Evolutionary conservation across 768 basidiomycete species (phyloP), one percentile per base, ranked within the genome.

Genomic region (Suillus paluster): DNA sequence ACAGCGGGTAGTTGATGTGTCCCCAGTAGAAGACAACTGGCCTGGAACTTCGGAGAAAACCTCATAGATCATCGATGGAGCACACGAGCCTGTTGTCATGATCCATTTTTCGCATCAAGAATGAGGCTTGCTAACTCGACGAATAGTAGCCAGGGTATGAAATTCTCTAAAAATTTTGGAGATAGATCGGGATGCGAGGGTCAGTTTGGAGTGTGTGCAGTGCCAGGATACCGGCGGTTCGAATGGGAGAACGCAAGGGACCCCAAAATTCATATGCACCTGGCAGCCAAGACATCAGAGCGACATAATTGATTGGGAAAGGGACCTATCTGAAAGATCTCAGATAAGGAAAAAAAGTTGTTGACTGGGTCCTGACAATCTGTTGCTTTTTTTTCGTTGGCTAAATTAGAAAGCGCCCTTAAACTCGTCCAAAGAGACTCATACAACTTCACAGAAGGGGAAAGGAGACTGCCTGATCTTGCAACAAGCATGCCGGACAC

Each of bases 401-500:
- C 54, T 55, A 55, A 55, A 55, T 27, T 55, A 38, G 25, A 55
- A 55, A 39, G 25, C 25, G 25, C 23, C 54, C 54, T 39, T 55
- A 55, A 55, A 55, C 36, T 41, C 39, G 10, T 39, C 36, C 54
- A 39, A 55, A 55, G 25, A 41, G 39, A 55, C 54, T 55, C 54
- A 27, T 23, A 12, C 54, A 39, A 12, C 10, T 55, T 39, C 36
- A 55, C 54, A 39, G 54, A 55, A 55, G 54, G 54, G 38, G 54
- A 4, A 55, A 55, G 11, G 54, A 39, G 23, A 27, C 38, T 27
- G 54, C 54, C 21, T 39, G 54, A 25, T 55, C 54, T 55, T 19
- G 17, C 38, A 55, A 55, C 54, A 55, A n/a, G 38, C 54, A 55
- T 55, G 54, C 36, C 38, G 11, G 54, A 27, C 36, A 55, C 54